Base-by-base conservation (phyloP, 2,329 filamentous ascomycete species). In the Sclerotinia minor region DNA sequence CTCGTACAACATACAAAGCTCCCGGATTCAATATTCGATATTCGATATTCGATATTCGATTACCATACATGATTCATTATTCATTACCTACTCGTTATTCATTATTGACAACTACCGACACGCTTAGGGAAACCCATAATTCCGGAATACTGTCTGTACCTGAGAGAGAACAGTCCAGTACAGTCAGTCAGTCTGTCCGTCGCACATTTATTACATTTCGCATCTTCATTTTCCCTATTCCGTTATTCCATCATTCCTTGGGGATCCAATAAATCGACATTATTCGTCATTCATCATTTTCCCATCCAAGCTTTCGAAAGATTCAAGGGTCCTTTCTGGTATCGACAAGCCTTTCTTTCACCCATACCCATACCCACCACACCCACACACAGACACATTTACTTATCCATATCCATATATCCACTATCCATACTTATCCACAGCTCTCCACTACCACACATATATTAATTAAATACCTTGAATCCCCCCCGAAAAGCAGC, bases 261-360 rank as follows among this genome's bases (percentile, higher is more conserved):
- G 53, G 52, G 64, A 47, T 49, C 64, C 52, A 65, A 58, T 65
- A 50, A 58, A 47, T 65, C 64, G 44, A n/a, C 38, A 65, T 65
- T 53, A 29, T 49, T 41, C 24, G 7, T 29, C 44, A 38, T 38
- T 17, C 6, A n/a, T 13, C 53, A n/a, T n/a, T 55, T 54, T 21
- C 17, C 38, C 38, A 41, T 41, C 5, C 38, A 41, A 41, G 38
- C 13, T 15, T 41, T 41, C 38, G 17, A 41, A 41, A 1, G 38
- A 19, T 47, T 38, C 64, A 41, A 65, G 64, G 64, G 64, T 58
- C 50, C 41, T 26, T 38, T 63, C 26, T 50, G 53, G 64, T 65
- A 65, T 65, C 41, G 58, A 29, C 53, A 65, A 57, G 8, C 15
- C n/a, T n/a, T n/a, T n/a, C 38, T 53, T 26, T 41, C 54, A 21